A percentile compares a stretch with the other conserved stretches of the same genome.
phyloP scores from a whole-genome alignment of 768 basidiomycete species.

The Lactarius hatsudake region DNA sequence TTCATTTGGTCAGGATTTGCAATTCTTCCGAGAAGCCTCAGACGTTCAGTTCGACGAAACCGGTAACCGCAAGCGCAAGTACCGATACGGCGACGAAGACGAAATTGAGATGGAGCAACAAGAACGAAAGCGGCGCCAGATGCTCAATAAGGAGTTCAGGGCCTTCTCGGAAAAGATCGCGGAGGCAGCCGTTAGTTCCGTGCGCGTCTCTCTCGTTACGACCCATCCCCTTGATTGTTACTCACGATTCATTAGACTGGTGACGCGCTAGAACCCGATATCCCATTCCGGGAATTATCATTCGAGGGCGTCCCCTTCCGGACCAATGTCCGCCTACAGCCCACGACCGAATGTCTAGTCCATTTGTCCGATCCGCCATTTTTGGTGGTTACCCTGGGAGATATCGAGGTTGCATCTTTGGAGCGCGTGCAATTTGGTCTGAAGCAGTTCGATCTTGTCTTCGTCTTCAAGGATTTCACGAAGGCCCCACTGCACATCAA shows the following conservation, averaged over 20 bases:
- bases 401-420: constrained; percentile 95
- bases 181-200: constrained; percentile 74
- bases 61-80: constrained; percentile 96
- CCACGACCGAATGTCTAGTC: constrained; percentile 95
- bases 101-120: constrained; percentile 99
- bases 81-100: constrained; percentile 97
- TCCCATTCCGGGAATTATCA: constrained; percentile 95
- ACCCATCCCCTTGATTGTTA: neutral
- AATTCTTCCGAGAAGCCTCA: constrained; percentile 97
- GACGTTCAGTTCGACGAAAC: constrained; percentile 99
- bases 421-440: constrained; percentile 96
- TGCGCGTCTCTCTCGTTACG: constrained; percentile 39
- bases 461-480: constrained; percentile 96
- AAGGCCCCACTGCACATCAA: constrained; percentile 93
- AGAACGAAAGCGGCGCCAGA: constrained; percentile 83
- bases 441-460: constrained; percentile 96
- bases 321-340: constrained; percentile 90
- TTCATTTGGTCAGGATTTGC: constrained; percentile 66
- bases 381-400: constrained; percentile 89
- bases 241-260: constrained; percentile 49
- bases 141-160: constrained; percentile 93
- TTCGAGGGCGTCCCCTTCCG: constrained; percentile 97
- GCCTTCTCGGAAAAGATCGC: constrained; percentile 90
- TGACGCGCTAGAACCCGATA: constrained; percentile 87
- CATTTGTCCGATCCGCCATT: constrained; percentile 95